Conservation (phyloP, 352 stramenopile species). For the Elongisporangium anandrum region DNA sequence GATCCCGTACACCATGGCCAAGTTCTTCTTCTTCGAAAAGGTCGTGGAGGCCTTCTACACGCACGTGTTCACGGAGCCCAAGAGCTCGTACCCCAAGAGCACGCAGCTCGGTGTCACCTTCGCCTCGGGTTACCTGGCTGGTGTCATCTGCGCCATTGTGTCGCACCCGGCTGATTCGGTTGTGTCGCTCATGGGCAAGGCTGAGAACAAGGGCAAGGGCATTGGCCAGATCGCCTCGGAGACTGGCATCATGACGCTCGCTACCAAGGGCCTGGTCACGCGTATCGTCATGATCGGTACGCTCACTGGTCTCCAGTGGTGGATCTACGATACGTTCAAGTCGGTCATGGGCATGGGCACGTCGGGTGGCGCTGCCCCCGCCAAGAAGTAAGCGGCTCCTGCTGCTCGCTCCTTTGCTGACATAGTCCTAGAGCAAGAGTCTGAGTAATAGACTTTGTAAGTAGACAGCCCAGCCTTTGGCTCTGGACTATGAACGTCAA, state of each 20-base stretch:
- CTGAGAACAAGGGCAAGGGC: slow-evolving; percentile 88
- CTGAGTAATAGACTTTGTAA: not conserved
- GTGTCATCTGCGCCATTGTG: slow-evolving; percentile 98
- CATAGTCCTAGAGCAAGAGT: not conserved
- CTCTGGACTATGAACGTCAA: not conserved
- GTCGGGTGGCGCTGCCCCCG: slow-evolving; percentile 71
- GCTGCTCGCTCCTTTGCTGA: not conserved
- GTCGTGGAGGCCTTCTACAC: slow-evolving; percentile 87
- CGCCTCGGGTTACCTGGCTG: slow-evolving; percentile 97
- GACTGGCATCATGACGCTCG: slow-evolving; percentile 70
- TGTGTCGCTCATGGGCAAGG: slow-evolving; percentile 96
- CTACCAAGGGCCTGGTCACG: slow-evolving; percentile 88
- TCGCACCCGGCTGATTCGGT: slow-evolving; percentile 99
- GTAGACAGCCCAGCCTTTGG: not conserved
- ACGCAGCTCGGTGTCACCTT: slow-evolving; percentile 97
- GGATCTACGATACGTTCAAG: slow-evolving; percentile 97
- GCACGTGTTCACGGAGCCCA: slow-evolving; percentile 88
- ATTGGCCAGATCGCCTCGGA: slow-evolving; percentile 88
- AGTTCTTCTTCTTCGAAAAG: slow-evolving; percentile 98
- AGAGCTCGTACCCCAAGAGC: slow-evolving; percentile 89
- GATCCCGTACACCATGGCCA: slow-evolving; percentile 99
- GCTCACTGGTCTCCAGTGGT: slow-evolving; percentile 95
- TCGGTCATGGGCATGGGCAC: slow-evolving; percentile 90
- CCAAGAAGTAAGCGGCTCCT: slow-evolving; percentile 50
- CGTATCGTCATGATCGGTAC: slow-evolving; percentile 97